Conservation (phyloP, 495 filamentous ascomycete genomes). For the Sphaerosporella brunnea region DNA sequence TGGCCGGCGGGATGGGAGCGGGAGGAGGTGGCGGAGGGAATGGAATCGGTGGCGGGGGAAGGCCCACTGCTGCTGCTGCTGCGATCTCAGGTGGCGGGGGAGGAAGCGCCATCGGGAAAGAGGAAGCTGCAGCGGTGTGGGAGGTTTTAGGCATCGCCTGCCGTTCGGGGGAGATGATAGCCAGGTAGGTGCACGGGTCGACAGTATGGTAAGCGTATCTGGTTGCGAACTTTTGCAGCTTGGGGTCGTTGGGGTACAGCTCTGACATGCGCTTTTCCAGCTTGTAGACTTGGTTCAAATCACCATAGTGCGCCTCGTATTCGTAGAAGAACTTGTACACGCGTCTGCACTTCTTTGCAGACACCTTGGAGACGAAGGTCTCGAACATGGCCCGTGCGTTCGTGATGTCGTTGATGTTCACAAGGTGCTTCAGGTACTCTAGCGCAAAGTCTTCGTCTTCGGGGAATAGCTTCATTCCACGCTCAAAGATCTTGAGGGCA, state of each 20-base stretch:
- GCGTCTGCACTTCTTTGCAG: conserved; percentile 56
- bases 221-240: conserved; percentile 52
- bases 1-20: background rate
- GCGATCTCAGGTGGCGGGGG: conserved; percentile 6
- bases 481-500: conserved; percentile 85
- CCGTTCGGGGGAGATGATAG: conserved; percentile 60
- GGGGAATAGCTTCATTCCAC: conserved; percentile 78
- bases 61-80: conserved; percentile 12
- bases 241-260: conserved; percentile 67
- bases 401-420: conserved; percentile 75
- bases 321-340: conserved; percentile 81
- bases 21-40: background rate
- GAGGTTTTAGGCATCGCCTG: conserved; percentile 61
- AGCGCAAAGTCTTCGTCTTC: conserved; percentile 81
- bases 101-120: too few relatives aligned
- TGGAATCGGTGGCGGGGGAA: conserved; percentile 9
- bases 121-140: too few relatives aligned
- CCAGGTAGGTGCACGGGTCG: conserved; percentile 57
- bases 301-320: conserved; percentile 87
- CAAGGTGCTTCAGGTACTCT: conserved; percentile 85
- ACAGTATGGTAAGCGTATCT: conserved; percentile 52
- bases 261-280: conserved; percentile 84
- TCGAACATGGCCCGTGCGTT: conserved; percentile 93
- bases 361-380: conserved; percentile 63
- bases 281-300: conserved; percentile 70